Conservation (phyloP, 495 filamentous ascomycete genomes). For the Aspergillus campestris region DNA sequence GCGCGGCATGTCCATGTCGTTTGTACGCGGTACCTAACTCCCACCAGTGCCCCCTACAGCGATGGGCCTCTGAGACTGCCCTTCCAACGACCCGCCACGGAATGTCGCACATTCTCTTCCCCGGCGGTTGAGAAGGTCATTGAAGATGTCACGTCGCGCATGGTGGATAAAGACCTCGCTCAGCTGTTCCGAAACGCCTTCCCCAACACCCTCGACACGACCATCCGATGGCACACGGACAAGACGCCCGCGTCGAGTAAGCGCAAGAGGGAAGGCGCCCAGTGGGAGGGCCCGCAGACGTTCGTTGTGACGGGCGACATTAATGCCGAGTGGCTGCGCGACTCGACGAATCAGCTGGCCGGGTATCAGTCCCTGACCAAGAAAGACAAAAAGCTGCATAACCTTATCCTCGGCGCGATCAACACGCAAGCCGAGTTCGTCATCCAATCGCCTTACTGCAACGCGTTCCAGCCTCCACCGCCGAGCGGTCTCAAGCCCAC, state of each 20-base stretch:
- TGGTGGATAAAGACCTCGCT: constrained; percentile 83
- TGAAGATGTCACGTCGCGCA: constrained; percentile 62
- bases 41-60: constrained; percentile 60
- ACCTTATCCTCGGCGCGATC: constrained; percentile 85
- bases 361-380: constrained; percentile 82
- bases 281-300: constrained; percentile 77
- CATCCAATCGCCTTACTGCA: constrained; percentile 92
- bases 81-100: constrained; percentile 73
- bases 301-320: constrained; percentile 99
- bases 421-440: constrained; percentile 95
- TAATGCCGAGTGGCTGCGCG: constrained; percentile 93
- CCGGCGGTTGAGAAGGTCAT: constrained; percentile 83
- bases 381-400: constrained; percentile 64
- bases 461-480: constrained; percentile 92
- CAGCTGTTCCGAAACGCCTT: constrained; percentile 96
- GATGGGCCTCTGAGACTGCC: constrained; percentile 71
- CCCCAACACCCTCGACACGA: constrained; percentile 91
- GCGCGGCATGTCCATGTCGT: background rate
- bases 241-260: constrained; percentile 30
- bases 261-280: constrained; percentile 41
- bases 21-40: background rate
- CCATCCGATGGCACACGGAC: constrained; percentile 68
- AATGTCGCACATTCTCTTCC: constrained; percentile 85
- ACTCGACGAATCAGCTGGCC: constrained; percentile 90
- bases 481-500: constrained; percentile 63